A percentile compares a stretch with the other conserved stretches of the same genome.
Evolutionary conservation across 148 eudicot genomes (phyloP).

Genomic region (Nyssa sinensis): DNA sequence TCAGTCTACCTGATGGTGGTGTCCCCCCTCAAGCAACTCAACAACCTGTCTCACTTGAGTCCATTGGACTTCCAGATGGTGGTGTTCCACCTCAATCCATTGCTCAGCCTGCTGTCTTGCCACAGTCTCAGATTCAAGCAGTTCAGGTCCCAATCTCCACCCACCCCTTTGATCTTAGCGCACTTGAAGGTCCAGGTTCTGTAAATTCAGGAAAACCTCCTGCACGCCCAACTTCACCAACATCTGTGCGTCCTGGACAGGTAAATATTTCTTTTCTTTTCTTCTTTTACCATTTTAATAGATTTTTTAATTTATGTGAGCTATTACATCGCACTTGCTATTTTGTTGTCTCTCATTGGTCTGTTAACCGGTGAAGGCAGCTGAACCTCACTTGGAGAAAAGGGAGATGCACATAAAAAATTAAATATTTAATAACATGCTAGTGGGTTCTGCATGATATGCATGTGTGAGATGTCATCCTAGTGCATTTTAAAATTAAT

Average conservation of each 20-base stretch:
- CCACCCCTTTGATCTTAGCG: constrained; percentile 90
- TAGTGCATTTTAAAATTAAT: too few relatives aligned
- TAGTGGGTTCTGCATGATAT: too few relatives aligned
- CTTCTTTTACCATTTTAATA: constrained; percentile 3
- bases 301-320: neutral
- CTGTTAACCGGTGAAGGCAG: neutral
- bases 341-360: neutral
- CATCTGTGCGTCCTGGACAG: constrained; percentile 94
- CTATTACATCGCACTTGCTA: neutral
- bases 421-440: too few relatives aligned
- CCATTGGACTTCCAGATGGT: constrained; percentile 86
- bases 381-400: too few relatives aligned
- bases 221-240: constrained; percentile 57
- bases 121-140: constrained; percentile 50
- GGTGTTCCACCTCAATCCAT: constrained; percentile 84
- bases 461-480: too few relatives aligned
- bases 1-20: constrained; percentile 73
- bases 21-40: constrained; percentile 62
- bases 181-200: constrained; percentile 68
- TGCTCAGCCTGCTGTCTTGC: constrained; percentile 42
- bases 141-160: constrained; percentile 38
- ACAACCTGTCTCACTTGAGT: constrained; percentile 41
- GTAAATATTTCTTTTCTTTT: constrained; percentile 27
- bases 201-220: constrained; percentile 52
- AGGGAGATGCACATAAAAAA: too few relatives aligned